phyloP scores from a whole-genome alignment of 352 stramenopile species.

The Globisporangium perplexum region DNA sequence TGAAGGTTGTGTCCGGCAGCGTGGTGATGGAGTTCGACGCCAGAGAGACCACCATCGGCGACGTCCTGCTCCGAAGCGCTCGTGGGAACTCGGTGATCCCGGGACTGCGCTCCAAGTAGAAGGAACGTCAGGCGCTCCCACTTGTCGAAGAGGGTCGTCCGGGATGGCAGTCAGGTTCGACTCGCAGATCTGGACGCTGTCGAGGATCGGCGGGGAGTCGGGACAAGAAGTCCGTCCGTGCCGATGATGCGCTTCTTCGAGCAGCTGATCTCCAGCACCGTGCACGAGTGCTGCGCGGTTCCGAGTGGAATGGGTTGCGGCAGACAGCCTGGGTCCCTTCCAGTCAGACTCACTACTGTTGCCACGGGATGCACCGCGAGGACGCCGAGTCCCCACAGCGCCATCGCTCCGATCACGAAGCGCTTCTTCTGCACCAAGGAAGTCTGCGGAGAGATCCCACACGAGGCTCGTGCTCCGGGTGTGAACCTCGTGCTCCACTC shows the following conservation, averaged over 20 bases:
- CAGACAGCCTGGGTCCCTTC: slow-evolving; percentile 6
- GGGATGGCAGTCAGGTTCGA: too few species aligned
- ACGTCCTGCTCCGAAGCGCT: not conserved
- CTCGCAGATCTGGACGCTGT: too few species aligned
- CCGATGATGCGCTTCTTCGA: slow-evolving; percentile 1
- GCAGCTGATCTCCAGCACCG: slow-evolving; percentile 16
- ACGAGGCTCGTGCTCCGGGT: too few species aligned
- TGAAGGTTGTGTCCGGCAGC: not conserved
- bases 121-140: slow-evolving; percentile 7
- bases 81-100: slow-evolving; percentile 7
- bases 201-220: too few species aligned
- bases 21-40: not conserved
- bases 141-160: too few species aligned
- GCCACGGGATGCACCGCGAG: slow-evolving; percentile 7
- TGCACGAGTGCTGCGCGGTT: slow-evolving; percentile 11
- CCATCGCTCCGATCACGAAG: slow-evolving; percentile 3
- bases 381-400: slow-evolving; percentile 8
- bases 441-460: not conserved
- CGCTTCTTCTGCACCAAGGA: not conserved
- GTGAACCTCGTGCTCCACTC: not conserved
- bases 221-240: too few species aligned
- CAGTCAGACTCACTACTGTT: not conserved
- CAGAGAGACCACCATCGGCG: not conserved
- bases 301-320: slow-evolving; percentile 16
- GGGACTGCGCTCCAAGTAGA: slow-evolving; percentile 13